Conservation (phyloP, 768 basidiomycete species). For the Artomyces pyxidatus region DNA sequence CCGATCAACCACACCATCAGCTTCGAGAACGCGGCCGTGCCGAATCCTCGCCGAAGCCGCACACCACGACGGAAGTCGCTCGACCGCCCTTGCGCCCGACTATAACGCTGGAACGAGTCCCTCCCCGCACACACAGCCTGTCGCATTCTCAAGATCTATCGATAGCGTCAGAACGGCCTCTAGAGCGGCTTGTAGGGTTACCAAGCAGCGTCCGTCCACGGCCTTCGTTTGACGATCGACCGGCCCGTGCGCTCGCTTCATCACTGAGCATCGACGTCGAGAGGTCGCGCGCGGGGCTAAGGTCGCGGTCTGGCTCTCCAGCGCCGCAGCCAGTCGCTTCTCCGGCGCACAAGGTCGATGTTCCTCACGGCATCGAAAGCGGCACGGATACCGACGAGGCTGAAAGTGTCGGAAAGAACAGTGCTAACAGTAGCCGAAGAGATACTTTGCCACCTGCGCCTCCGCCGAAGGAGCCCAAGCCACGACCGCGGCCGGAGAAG, state of each 20-base stretch:
- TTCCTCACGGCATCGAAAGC: conserved; percentile 66
- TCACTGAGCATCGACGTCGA: conserved; percentile 25
- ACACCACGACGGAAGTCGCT: conserved; percentile 17
- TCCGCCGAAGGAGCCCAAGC: conserved; percentile 4
- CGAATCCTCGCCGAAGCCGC: background rate
- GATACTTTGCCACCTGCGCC: background rate
- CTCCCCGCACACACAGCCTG: conserved; percentile 14
- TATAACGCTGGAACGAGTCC: conserved; percentile 12
- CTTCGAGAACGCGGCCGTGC: conserved; percentile 5
- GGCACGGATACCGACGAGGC: conserved; percentile 66
- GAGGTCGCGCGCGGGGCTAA: conserved; percentile 5
- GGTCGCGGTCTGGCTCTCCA: conserved; percentile 10
- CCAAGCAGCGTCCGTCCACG: conserved; percentile 14
- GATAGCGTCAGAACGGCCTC: background rate
- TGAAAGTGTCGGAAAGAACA: conserved; percentile 26
- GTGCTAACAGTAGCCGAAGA: background rate
- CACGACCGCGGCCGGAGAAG: conserved; percentile 19
- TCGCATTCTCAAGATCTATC: conserved; percentile 1
- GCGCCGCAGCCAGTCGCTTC: conserved; percentile 13
- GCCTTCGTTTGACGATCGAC: conserved; percentile 21
- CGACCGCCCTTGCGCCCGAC: conserved; percentile 18
- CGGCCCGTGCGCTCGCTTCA: conserved; percentile 15
- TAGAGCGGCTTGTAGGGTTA: background rate
- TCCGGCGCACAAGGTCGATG: conserved; percentile 50
- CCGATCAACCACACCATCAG: background rate